Conservation (phyloP, 352 stramenopile genomes). For the Elongisporangium undulatum region DNA sequence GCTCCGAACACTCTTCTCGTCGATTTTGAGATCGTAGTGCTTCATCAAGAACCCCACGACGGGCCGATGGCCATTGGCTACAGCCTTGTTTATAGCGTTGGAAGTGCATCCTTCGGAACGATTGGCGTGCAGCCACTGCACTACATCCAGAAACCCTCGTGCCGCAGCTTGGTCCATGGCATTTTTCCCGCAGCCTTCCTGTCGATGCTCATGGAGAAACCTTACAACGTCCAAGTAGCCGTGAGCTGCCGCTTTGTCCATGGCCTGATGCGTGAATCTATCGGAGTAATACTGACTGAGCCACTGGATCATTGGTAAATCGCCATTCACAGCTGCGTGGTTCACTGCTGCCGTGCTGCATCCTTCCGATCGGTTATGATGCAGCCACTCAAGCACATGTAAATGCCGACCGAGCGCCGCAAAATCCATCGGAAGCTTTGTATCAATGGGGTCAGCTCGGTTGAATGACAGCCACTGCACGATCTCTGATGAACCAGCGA, state of each 20-base stretch:
- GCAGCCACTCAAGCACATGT: conserved; percentile 29
- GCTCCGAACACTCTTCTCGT: too few species aligned
- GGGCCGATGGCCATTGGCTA: conserved; percentile 9
- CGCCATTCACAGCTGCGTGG: conserved; percentile 12
- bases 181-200: conserved; percentile 18
- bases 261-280: conserved; percentile 28
- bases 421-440: conserved; percentile 25
- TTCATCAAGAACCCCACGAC: conserved; percentile 6
- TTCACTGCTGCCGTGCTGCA: conserved; percentile 25
- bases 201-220: conserved; percentile 33
- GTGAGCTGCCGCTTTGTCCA: conserved; percentile 26
- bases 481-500: conserved; percentile 3
- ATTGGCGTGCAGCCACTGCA: conserved; percentile 23
- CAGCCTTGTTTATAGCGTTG: conserved; percentile 11
- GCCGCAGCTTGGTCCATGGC: conserved; percentile 13
- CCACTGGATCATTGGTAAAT: conserved; percentile 3
- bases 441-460: conserved; percentile 12
- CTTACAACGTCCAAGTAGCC: conserved; percentile 23
- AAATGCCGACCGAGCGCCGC: conserved; percentile 27
- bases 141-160: conserved; percentile 9
- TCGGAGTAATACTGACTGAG: conserved; percentile 11
- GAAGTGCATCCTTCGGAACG: neutral
- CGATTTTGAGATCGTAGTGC: too few species aligned
- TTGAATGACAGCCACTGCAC: conserved; percentile 16
- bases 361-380: conserved; percentile 14